These are phyloP conservation scores for Neoscytalidium dimidiatum DNA, from an alignment of 2,329 filamentous ascomycete species.

Conservation along the genomic window DNA sequence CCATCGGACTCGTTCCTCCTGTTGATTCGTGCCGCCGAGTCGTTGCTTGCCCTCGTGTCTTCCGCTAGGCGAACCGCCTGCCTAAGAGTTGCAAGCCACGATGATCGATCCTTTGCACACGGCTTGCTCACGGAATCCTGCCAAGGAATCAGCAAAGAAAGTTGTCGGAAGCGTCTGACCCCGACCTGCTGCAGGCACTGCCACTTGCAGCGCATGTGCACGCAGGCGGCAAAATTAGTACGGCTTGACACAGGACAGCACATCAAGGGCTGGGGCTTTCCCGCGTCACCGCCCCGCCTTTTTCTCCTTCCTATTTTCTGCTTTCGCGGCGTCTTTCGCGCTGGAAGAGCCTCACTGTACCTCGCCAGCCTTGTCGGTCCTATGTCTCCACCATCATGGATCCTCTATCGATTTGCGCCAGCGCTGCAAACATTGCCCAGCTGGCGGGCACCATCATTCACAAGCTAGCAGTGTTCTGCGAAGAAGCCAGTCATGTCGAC, in stretches of 20 bases:
- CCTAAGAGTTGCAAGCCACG: neutral
- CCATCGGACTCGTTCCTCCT: neutral
- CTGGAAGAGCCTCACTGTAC: neutral
- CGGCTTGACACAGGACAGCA: neutral
- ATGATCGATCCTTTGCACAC: neutral
- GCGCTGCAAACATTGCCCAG: slow-evolving; percentile 16
- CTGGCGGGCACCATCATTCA: slow-evolving; percentile 15
- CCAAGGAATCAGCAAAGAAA: neutral
- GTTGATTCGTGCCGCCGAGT: neutral
- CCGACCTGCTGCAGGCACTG: neutral
- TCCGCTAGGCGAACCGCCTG: slow-evolving; percentile 1
- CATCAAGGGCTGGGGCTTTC: slow-evolving; percentile 1
- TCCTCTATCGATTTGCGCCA: slow-evolving; percentile 19
- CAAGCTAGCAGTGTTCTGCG: slow-evolving; percentile 8
- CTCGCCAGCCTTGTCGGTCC: neutral
- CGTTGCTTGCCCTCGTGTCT: neutral
- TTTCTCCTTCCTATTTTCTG: neutral
- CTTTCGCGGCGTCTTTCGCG: neutral
- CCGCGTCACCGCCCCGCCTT: neutral
- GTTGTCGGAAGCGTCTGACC: neutral
- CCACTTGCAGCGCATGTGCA: neutral
- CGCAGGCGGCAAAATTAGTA: neutral
- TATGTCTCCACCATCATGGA: slow-evolving; percentile 16
- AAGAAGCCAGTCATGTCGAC: slow-evolving; percentile 14
- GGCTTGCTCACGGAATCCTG: neutral